These are phyloP conservation scores for Pseudoturritis turrita DNA, from an alignment of 345 rosid species.

Conservation along the genomic window DNA sequence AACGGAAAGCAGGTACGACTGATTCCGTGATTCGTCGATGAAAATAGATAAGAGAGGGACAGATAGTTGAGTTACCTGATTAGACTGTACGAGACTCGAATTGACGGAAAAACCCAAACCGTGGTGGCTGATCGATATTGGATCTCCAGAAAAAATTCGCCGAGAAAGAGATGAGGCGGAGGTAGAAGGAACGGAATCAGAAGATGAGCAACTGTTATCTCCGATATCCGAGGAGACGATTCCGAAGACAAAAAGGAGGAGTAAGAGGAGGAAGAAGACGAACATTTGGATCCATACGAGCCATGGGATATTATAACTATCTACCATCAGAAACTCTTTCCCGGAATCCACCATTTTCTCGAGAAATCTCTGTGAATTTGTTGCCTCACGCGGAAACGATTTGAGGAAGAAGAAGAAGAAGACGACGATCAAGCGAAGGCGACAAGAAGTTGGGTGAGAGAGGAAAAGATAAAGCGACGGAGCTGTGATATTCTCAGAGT, in stretches of 20 bases:
- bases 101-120: constrained; percentile 27
- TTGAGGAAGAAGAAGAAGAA: constrained; percentile 13
- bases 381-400: not conserved
- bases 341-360: constrained; percentile 46
- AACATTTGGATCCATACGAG: constrained; percentile 76
- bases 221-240: constrained; percentile 30
- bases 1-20: not conserved
- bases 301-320: constrained; percentile 64
- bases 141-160: constrained; percentile 20
- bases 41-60: not conserved
- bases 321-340: constrained; percentile 44
- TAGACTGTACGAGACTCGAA: constrained; percentile 21
- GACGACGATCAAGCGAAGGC: constrained; percentile 15
- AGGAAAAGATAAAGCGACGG: constrained; percentile 15
- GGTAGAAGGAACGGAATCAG: constrained; percentile 30
- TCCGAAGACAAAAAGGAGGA: constrained; percentile 55
- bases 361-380: not conserved
- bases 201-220: not conserved
- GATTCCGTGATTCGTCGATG: not conserved
- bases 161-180: constrained; percentile 14
- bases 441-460: constrained; percentile 7
- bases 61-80: constrained; percentile 17
- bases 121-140: constrained; percentile 12
- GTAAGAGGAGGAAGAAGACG: constrained; percentile 55
- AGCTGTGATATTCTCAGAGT: not conserved